Percentiles rank a stretch among this genome's conserved stretches.
These are phyloP conservation scores for Solanum hybrid DNA, from an alignment of 305 asterid species.

Conservation along the genomic window DNA sequence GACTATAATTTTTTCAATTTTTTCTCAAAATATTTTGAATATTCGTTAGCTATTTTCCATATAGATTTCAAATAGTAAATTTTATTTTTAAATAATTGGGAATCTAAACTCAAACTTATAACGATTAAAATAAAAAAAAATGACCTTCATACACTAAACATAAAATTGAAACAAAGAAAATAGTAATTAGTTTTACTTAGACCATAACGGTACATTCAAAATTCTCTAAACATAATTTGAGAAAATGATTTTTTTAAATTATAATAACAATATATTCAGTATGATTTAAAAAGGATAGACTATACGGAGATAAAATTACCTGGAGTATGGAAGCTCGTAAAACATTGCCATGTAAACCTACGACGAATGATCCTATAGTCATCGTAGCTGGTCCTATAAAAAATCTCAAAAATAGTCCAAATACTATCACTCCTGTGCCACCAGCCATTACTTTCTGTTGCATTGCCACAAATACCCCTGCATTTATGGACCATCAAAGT, in stretches of 20 bases:
- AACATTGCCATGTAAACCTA: constrained; percentile 43
- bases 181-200: neutral
- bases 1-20: neutral
- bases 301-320: constrained; percentile 4
- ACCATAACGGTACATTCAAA: neutral
- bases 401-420: constrained; percentile 50
- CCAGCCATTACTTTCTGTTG: constrained; percentile 51
- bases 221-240: neutral
- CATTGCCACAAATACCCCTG: constrained; percentile 71
- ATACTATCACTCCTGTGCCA: constrained; percentile 28
- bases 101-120: neutral
- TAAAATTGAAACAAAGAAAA: neutral
- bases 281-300: neutral
- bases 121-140: too few species aligned
- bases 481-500: neutral
- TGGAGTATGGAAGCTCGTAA: constrained; percentile 34
- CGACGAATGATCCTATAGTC: constrained; percentile 29
- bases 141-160: neutral
- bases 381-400: constrained; percentile 39
- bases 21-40: too few species aligned
- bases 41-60: neutral
- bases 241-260: neutral
- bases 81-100: neutral
- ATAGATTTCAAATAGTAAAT: neutral
- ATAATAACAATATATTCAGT: neutral